Percentiles rank a stretch among this genome's conserved stretches.
phyloP scores from a whole-genome alignment of 73 alveolate genomes.

The Paramecium biaurelia region DNA sequence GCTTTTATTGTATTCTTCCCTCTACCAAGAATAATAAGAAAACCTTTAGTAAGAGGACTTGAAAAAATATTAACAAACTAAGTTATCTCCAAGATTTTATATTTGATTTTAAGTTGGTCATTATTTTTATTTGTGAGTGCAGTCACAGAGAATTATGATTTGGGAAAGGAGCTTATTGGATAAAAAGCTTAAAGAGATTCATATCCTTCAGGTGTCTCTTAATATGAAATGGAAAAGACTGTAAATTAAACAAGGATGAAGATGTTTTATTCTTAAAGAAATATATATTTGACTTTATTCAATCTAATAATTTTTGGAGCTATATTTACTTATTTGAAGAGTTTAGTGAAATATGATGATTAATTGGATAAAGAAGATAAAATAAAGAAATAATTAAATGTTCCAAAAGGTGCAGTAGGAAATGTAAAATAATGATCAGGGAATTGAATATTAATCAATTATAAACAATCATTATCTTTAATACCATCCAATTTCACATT shows the following conservation, averaged over 20 bases:
- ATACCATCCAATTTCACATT: constrained; percentile 55
- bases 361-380: neutral
- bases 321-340: neutral
- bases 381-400: neutral
- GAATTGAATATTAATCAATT: neutral
- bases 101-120: neutral
- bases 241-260: constrained; percentile 25
- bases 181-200: neutral
- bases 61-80: neutral
- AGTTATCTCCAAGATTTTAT: neutral
- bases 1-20: constrained; percentile 9
- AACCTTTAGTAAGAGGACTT: neutral
- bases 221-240: constrained; percentile 28
- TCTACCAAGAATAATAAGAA: constrained; percentile 17
- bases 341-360: neutral
- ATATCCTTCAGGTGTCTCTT: neutral
- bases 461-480: constrained; percentile 35
- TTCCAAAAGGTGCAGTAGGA: neutral
- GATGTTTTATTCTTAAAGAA: constrained; percentile 15
- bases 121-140: neutral
- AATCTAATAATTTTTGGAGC: neutral
- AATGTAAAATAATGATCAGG: neutral
- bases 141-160: neutral
- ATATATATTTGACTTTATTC: neutral
- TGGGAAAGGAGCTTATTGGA: neutral